These are phyloP conservation scores for Yamadazyma diospyri DNA, from an alignment of 1,139 yeast species.

Conservation along the genomic window DNA sequence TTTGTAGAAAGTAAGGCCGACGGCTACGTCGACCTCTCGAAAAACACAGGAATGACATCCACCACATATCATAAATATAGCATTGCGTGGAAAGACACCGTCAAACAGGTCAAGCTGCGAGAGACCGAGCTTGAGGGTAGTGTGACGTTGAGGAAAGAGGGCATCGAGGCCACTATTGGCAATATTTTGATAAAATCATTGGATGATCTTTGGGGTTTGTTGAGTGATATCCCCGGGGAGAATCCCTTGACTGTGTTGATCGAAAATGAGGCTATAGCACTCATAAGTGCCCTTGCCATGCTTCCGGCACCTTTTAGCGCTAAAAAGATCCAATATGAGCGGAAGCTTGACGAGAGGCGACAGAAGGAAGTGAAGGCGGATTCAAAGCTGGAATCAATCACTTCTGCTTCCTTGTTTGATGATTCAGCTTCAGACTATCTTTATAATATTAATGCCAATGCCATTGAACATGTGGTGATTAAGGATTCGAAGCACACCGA, in stretches of 20 bases:
- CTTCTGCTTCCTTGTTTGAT: background rate
- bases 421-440: constrained; percentile 13
- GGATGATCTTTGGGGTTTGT: constrained; percentile 7
- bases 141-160: constrained; percentile 5
- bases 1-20: constrained; percentile 27
- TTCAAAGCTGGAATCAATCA: background rate
- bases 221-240: constrained; percentile 2
- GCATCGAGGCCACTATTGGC: constrained; percentile 9
- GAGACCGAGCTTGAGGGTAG: constrained; percentile 24
- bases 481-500: too few relatives aligned
- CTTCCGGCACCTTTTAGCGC: constrained; percentile 7
- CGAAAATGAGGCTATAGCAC: constrained; percentile 12
- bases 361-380: background rate
- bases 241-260: constrained; percentile 5
- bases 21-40: constrained; percentile 26
- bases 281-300: constrained; percentile 12
- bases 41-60: constrained; percentile 25
- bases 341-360: constrained; percentile 6
- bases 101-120: constrained; percentile 24
- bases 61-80: constrained; percentile 28
- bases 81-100: constrained; percentile 37
- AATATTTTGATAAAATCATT: constrained; percentile 7
- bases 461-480: constrained; percentile 15
- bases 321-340: constrained; percentile 4
- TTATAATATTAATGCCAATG: constrained; percentile 14